A percentile compares a stretch with the other conserved stretches of the same genome.
Conservation (phyloP, 371 early-diverging fungal genomes). For the Funneliformis caledonium region DNA sequence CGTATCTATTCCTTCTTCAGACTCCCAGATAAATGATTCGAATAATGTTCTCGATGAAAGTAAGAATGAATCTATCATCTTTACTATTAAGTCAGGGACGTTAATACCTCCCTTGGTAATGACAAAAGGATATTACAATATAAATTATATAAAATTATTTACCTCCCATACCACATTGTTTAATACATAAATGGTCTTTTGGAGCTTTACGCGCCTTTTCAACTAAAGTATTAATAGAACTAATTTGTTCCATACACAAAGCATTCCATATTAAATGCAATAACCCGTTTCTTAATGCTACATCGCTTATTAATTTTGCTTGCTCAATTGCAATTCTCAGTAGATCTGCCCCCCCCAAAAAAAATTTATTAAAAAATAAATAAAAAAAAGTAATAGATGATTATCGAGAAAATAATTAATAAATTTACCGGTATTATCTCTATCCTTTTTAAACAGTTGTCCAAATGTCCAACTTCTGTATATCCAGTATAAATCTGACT, state of each 20-base stretch:
- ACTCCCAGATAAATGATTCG: background rate
- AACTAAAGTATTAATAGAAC: constrained; percentile 2
- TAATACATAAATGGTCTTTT: background rate
- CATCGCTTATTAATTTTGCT: background rate
- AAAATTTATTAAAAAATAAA: no score
- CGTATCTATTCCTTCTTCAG: background rate
- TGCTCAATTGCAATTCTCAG: constrained; percentile 4
- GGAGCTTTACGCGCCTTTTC: constrained; percentile 5
- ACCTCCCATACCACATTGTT: background rate
- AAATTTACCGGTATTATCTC: background rate
- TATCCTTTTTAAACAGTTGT: background rate
- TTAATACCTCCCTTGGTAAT: background rate
- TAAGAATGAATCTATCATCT: background rate
- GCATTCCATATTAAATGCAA: background rate
- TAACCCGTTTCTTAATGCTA: background rate
- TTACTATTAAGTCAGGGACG: background rate
- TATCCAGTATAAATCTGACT: background rate
- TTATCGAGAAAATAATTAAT: background rate
- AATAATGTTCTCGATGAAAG: background rate
- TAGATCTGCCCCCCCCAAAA: background rate
- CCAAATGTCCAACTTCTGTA: constrained; percentile 6
- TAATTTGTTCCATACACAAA: background rate
- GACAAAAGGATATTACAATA: background rate
- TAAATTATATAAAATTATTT: background rate
- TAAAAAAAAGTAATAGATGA: background rate